Base-by-base conservation (phyloP, 257 asterid genomes). In the Pogostemon cablin region DNA sequence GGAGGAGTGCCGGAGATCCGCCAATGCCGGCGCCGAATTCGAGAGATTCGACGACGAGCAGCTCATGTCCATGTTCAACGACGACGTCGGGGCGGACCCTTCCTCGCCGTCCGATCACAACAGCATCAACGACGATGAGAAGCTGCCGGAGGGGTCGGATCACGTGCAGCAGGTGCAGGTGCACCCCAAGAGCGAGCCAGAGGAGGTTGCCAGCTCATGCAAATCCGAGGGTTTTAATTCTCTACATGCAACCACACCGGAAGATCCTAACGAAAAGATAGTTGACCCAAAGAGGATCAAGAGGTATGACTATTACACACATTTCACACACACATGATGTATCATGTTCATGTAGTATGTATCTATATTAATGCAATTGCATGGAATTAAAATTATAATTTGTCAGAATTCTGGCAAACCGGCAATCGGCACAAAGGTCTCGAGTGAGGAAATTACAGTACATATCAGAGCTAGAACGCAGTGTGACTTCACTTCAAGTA, bases 361-460 rank as follows among this genome's bases (percentile, higher is more conserved):
- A 15, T 20, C 25, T 20, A 20, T 20, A 20, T 20, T 20, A 20
- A 20, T 20, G 32, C 32, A 25, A 25, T 50, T 68, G 47, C 39
- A 67, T 40, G 55, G 4, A 46, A 0, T 12, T 63, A 7, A 7
- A 3, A 41, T 42, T 10, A 54, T 54, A 15, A 15, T 15, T 38
- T 40, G 8, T 20, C 79, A 92, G 98, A 80, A 90, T 92, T 54
- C 81, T 92, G 91, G 98, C 98, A 5, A 92, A 92, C 63, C 80
- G 98, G 81, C 98, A 90, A 82, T 92, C 98, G 32, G 98, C 98
- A 3, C 98, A 92, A 62, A 84, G 97, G 82, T 92, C 97, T 59
- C 67, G 98, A 73, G 96, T 92, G 85, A 87, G 98, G 77, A 92
- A 92, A 79, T 65, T 92, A 4, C 98, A 92, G 60, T 92, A 92